Evolutionary conservation across 2,329 filamentous ascomycete species (phyloP).

Genomic region (Trichophyton schoenleinii): DNA sequence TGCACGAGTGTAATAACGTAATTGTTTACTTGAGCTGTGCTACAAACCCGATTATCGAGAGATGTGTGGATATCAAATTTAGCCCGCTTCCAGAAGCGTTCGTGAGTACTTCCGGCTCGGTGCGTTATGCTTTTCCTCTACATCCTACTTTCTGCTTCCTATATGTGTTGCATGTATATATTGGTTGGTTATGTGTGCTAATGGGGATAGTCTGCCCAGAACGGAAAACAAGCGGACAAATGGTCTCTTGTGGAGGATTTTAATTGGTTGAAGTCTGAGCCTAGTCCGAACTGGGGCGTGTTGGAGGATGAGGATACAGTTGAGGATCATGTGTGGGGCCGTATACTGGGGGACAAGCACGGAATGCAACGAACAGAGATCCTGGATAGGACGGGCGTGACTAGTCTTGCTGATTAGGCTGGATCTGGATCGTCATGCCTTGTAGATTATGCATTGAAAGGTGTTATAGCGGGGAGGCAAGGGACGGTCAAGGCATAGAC

Average conservation of each 20-base stretch:
- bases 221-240: neutral
- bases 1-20: constrained; percentile 74
- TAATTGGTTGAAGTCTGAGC: constrained; percentile 81
- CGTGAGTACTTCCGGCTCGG: constrained; percentile 40
- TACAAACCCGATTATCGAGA: constrained; percentile 87
- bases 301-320: constrained; percentile 51
- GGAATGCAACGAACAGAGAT: constrained; percentile 54
- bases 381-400: constrained; percentile 32
- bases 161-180: too few relatives aligned
- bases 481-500: too few relatives aligned
- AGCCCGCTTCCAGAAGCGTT: constrained; percentile 58
- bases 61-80: constrained; percentile 67
- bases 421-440: neutral
- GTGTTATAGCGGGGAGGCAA: too few relatives aligned
- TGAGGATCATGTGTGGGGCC: constrained; percentile 53
- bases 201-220: constrained; percentile 6
- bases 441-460: too few relatives aligned
- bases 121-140: neutral
- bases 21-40: constrained; percentile 71
- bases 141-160: too few relatives aligned
- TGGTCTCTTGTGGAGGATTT: constrained; percentile 95
- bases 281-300: constrained; percentile 77
- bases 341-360: constrained; percentile 52
- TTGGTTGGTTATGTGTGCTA: neutral
- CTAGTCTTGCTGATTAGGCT: constrained; percentile 5